phyloP scores from a whole-genome alignment of 2,329 filamentous ascomycete genomes.

The Curvularia spicifera region DNA sequence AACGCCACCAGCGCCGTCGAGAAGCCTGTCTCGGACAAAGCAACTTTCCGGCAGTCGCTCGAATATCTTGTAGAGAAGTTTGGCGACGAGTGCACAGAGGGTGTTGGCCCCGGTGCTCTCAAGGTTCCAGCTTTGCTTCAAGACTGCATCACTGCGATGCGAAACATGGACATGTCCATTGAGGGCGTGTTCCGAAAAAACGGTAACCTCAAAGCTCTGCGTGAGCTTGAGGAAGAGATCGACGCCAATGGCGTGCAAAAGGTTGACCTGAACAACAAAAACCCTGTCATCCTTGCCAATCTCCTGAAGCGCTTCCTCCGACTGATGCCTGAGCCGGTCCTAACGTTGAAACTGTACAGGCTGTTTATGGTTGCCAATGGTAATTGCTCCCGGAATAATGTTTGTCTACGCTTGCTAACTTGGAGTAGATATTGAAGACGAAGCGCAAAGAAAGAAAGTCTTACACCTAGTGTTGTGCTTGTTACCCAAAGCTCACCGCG shows the following conservation, averaged over 20 bases:
- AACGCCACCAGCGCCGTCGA: constrained; percentile 62
- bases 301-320: constrained; percentile 93
- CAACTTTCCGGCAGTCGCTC: constrained; percentile 87
- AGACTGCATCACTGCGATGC: constrained; percentile 91
- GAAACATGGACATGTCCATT: constrained; percentile 98
- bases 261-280: constrained; percentile 85
- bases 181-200: constrained; percentile 99
- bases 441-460: constrained; percentile 80
- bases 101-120: constrained; percentile 88
- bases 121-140: constrained; percentile 95
- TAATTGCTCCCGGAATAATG: constrained; percentile 44
- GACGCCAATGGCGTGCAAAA: constrained; percentile 85
- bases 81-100: constrained; percentile 96
- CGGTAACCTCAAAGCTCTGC: constrained; percentile 93
- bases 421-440: constrained; percentile 72
- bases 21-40: constrained; percentile 63
- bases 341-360: constrained; percentile 93
- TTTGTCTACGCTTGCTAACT: constrained; percentile 21
- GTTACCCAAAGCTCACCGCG: constrained; percentile 87
- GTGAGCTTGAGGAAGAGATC: constrained; percentile 83
- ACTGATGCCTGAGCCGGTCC: constrained; percentile 89
- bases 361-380: constrained; percentile 89
- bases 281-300: constrained; percentile 90
- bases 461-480: constrained; percentile 92
- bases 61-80: constrained; percentile 91